Evolutionary conservation across 2,329 filamentous ascomycete genomes (phyloP).

Genomic region (Lasiodiplodia theobromae): DNA sequence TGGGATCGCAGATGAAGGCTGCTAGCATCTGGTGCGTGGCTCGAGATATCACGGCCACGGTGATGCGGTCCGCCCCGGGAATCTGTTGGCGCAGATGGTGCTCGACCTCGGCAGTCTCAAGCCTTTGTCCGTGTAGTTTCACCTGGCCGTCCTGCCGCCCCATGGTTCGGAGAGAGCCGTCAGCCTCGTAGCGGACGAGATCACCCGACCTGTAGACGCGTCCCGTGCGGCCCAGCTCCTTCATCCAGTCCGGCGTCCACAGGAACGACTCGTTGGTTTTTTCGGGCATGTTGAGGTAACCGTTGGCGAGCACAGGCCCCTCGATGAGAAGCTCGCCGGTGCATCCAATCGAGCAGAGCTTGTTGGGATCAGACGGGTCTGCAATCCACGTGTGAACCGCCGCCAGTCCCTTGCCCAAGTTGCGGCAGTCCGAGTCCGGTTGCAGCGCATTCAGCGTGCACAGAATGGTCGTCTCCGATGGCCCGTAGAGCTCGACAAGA

Average conservation of each 20-base stretch:
- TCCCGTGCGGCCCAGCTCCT: too few species aligned
- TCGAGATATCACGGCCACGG: too few species aligned
- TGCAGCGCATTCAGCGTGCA: constrained; percentile 12
- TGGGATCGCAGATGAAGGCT: too few species aligned
- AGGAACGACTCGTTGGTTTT: constrained; percentile 44
- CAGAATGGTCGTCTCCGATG: background rate
- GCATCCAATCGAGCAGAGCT: constrained; percentile 41
- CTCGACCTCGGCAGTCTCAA: background rate
- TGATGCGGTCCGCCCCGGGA: constrained; percentile 46
- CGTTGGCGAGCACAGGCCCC: constrained; percentile 43
- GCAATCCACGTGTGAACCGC: too few species aligned
- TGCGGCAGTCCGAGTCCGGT: too few species aligned
- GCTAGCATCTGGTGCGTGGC: too few species aligned
- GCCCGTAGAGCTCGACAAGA: background rate
- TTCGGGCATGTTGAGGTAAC: constrained; percentile 43
- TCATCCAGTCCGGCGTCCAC: constrained; percentile 28
- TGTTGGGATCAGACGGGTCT: too few species aligned
- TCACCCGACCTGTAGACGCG: too few species aligned
- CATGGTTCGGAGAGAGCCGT: constrained; percentile 44
- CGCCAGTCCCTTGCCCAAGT: too few species aligned
- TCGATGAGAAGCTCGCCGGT: constrained; percentile 46
- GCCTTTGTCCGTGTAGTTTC: too few species aligned
- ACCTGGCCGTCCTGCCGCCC: constrained; percentile 40
- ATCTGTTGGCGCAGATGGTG: constrained; percentile 38
- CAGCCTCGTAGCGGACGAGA: constrained; percentile 39